Evolutionary conservation across 345 rosid genomes (phyloP).

Genomic region (Citrus australasica): DNA sequence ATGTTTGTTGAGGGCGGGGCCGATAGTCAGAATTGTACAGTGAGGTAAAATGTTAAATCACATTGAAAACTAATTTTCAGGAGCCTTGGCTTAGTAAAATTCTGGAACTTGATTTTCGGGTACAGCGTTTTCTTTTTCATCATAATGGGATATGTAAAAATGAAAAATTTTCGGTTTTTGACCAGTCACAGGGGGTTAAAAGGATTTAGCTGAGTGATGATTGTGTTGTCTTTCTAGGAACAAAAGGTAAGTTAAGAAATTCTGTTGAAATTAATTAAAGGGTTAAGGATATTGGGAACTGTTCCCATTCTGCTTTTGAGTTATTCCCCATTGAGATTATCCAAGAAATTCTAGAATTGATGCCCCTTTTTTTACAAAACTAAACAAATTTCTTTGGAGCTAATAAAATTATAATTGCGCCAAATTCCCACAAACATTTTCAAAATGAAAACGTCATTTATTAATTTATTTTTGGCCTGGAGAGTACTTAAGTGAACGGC

Average conservation of each 20-base stretch:
- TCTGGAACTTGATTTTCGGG: slow-evolving; percentile 23
- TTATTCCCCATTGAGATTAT: background rate
- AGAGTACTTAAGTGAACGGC: background rate
- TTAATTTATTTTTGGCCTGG: background rate
- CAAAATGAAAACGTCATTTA: background rate
- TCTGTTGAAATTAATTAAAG: slow-evolving; percentile 18
- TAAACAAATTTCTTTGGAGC: background rate
- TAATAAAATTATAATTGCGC: background rate
- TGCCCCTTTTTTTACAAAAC: too few species aligned
- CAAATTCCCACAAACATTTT: background rate
- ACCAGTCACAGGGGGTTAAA: slow-evolving; percentile 19
- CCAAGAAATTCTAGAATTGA: background rate
- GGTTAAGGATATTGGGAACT: slow-evolving; percentile 6
- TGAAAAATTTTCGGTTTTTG: slow-evolving; percentile 23
- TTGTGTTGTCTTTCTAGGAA: slow-evolving; percentile 25
- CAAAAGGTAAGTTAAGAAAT: slow-evolving; percentile 8
- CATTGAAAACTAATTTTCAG: slow-evolving; percentile 25
- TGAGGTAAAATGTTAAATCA: slow-evolving; percentile 46
- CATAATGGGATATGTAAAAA: slow-evolving; percentile 26
- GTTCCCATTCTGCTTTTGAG: slow-evolving; percentile 1
- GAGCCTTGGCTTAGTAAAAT: slow-evolving; percentile 15
- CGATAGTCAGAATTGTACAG: slow-evolving; percentile 46
- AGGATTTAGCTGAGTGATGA: slow-evolving; percentile 23
- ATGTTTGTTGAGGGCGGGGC: slow-evolving; percentile 22
- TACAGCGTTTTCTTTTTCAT: slow-evolving; percentile 4